phyloP scores from a whole-genome alignment of 352 stramenopile species.

The Thalassiosira livingstoniorum region DNA sequence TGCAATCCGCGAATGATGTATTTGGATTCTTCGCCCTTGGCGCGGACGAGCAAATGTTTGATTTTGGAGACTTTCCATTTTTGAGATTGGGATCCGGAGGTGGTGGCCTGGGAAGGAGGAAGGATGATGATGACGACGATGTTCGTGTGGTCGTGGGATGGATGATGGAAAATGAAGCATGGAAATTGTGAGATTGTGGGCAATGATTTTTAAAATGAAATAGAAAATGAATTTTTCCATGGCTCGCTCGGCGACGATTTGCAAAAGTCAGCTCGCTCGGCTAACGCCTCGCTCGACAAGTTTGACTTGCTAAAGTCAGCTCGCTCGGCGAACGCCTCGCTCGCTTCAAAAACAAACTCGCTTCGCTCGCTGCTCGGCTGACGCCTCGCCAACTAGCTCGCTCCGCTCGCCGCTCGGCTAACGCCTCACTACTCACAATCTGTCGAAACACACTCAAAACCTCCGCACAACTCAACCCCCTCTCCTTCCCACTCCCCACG shows the following conservation, averaged over 20 bases:
- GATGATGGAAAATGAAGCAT: neutral
- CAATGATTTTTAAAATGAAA: neutral
- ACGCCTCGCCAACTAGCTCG: too few species aligned
- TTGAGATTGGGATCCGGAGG: conserved; percentile 95
- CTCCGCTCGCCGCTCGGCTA: neutral
- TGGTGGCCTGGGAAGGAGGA: conserved; percentile 81
- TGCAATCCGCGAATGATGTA: conserved; percentile 99
- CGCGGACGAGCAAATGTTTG: conserved; percentile 94
- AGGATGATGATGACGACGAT: too few species aligned
- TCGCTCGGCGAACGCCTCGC: too few species aligned
- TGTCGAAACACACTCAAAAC: conserved; percentile 82
- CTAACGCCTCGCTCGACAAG: too few species aligned
- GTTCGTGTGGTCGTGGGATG: too few species aligned
- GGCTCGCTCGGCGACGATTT: too few species aligned
- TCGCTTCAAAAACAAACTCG: too few species aligned
- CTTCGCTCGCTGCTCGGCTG: neutral
- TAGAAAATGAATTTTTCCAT: too few species aligned
- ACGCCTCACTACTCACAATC: conserved; percentile 81
- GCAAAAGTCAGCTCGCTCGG: too few species aligned
- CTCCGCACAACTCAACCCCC: conserved; percentile 89
- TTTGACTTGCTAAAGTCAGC: too few species aligned
- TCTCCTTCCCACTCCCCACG: conserved; percentile 88
- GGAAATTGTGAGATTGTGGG: too few species aligned
- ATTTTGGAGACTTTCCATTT: conserved; percentile 98
- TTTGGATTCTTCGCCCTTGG: conserved; percentile 90